A percentile compares a stretch with the other conserved stretches of the same genome.
Conservation (phyloP, 768 basidiomycete species). For the Russula virescens region DNA sequence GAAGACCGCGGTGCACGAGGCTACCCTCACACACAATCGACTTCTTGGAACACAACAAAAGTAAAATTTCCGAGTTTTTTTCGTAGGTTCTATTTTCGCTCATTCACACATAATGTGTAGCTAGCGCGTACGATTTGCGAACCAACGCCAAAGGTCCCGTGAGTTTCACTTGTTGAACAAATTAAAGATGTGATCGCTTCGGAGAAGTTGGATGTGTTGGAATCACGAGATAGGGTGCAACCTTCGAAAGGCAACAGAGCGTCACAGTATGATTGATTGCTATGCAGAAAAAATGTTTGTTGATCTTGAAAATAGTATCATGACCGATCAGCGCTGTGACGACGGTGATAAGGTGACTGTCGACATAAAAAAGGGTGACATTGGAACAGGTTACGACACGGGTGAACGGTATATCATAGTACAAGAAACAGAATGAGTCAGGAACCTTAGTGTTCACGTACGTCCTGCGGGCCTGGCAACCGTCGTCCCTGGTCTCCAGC, state of each 20-base stretch:
- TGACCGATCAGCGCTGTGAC: background rate
- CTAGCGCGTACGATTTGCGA: constrained; percentile 50
- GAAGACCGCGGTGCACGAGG: constrained; percentile 46
- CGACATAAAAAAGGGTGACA: too few relatives aligned
- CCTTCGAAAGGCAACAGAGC: constrained; percentile 13
- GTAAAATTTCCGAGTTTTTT: background rate
- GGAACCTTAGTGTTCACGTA: background rate
- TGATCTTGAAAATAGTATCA: background rate
- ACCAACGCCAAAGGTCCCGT: constrained; percentile 40
- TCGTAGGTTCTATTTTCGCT: background rate
- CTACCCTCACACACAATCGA: constrained; percentile 45
- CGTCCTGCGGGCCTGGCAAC: background rate
- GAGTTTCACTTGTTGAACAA: constrained; percentile 48
- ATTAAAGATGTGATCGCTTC: constrained; percentile 58
- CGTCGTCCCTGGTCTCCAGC: constrained; percentile 26
- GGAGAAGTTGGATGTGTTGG: constrained; percentile 58
- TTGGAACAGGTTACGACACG: background rate
- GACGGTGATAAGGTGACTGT: background rate
- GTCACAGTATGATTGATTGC: constrained; percentile 4
- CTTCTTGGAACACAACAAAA: constrained; percentile 33
- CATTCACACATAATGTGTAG: constrained; percentile 33
- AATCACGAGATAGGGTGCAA: constrained; percentile 25
- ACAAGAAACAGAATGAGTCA: background rate
- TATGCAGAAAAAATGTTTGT: background rate
- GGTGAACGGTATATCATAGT: background rate